A percentile compares a stretch with the other conserved stretches of the same genome.
Conservation (phyloP, 495 filamentous ascomycete species). For the Penicillium cataractarum region DNA sequence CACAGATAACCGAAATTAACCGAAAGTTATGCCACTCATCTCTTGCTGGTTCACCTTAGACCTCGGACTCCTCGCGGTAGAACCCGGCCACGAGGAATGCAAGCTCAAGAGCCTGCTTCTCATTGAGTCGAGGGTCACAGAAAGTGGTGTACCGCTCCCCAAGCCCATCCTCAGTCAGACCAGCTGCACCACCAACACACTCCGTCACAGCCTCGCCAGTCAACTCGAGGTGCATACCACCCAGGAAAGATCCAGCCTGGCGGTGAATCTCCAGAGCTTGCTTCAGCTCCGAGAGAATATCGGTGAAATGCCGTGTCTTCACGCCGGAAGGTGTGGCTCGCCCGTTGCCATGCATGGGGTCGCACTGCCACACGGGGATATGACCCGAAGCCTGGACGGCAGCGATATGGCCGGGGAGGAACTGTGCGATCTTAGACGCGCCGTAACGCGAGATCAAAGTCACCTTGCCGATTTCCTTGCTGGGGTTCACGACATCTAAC, state of each 20-base stretch:
- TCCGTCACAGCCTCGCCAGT: constrained; percentile 97
- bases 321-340: constrained; percentile 66
- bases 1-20: background rate
- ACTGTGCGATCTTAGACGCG: constrained; percentile 65
- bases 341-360: constrained; percentile 92
- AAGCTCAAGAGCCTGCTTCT: constrained; percentile 95
- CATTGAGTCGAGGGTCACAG: constrained; percentile 93
- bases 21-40: background rate
- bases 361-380: constrained; percentile 93
- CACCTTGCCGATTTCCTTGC: constrained; percentile 81
- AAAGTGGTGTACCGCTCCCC: constrained; percentile 88
- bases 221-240: constrained; percentile 92
- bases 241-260: constrained; percentile 78
- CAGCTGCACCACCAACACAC: constrained; percentile 89
- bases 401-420: constrained; percentile 81
- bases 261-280: constrained; percentile 82
- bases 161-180: constrained; percentile 83
- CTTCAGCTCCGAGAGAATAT: constrained; percentile 83
- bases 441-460: constrained; percentile 97
- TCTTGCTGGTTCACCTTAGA: constrained; percentile 12
- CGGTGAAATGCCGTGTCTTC: constrained; percentile 86
- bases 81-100: constrained; percentile 92
- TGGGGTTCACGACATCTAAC: constrained; percentile 83
- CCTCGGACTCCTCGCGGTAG: constrained; percentile 57
- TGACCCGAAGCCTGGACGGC: constrained; percentile 77